phyloP scores from a whole-genome alignment of 2,329 filamentous ascomycete species.

The Cytospora schulzeri region DNA sequence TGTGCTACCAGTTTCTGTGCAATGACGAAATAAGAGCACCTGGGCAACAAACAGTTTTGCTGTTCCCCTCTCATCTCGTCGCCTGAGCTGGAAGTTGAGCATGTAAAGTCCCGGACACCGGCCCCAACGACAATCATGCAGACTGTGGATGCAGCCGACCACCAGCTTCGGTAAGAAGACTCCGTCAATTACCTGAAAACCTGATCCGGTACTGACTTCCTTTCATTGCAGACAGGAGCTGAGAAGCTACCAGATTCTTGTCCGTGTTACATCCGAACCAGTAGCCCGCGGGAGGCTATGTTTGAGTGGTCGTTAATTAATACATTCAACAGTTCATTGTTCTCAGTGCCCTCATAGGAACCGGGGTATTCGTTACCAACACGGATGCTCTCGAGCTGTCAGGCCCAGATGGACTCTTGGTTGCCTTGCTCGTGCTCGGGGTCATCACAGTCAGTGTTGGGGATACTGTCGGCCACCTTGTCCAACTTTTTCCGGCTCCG shows the following conservation, averaged over 20 bases:
- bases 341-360: conserved; percentile 26
- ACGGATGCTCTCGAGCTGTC: conserved; percentile 25
- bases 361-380: conserved; percentile 28
- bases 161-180: conserved; percentile 5
- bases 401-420: conserved; percentile 27
- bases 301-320: background rate
- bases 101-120: background rate
- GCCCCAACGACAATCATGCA: background rate
- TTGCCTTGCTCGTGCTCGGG: conserved; percentile 25
- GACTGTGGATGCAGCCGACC: conserved; percentile 1
- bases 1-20: background rate
- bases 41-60: background rate
- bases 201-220: background rate
- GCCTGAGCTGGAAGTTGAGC: background rate
- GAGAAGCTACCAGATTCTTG: conserved; percentile 26
- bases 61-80: background rate
- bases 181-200: background rate
- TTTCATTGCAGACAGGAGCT: conserved; percentile 14
- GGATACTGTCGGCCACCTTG: conserved; percentile 29
- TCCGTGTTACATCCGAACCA: background rate
- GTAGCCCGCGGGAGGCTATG: background rate
- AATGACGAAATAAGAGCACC: background rate
- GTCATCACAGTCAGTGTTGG: conserved; percentile 27
- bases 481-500: conserved; percentile 29
- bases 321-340: conserved; percentile 24